Percentiles rank a stretch among this genome's conserved stretches.
phyloP scores from a whole-genome alignment of 768 basidiomycete genomes.

The Psilocybe tampanensis region DNA sequence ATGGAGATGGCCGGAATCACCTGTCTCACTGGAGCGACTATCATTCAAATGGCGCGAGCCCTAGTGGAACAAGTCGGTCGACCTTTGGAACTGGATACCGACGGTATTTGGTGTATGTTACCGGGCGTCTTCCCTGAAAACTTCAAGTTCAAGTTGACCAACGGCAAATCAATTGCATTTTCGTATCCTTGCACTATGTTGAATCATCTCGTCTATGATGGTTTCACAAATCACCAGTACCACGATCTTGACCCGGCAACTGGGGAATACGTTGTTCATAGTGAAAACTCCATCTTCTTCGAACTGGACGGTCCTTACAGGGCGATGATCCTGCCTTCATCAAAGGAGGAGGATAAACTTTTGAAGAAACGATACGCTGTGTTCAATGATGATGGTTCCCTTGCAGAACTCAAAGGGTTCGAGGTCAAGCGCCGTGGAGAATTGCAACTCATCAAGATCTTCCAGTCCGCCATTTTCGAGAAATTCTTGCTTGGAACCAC shows the following conservation, averaged over 20 bases:
- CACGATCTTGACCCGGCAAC: constrained; percentile 87
- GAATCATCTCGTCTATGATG: constrained; percentile 93
- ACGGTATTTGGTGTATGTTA: constrained; percentile 99
- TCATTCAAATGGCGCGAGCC: constrained; percentile 98
- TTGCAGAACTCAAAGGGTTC: constrained; percentile 99
- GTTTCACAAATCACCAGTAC: constrained; percentile 98
- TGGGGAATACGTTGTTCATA: constrained; percentile 83
- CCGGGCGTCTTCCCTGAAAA: constrained; percentile 98
- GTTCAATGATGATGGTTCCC: constrained; percentile 94
- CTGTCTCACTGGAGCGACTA: constrained; percentile 94
- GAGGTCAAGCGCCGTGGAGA: constrained; percentile 98
- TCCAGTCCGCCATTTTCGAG: constrained; percentile 98
- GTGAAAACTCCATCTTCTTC: constrained; percentile 99
- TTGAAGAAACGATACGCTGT: constrained; percentile 99
- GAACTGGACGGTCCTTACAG: constrained; percentile 98
- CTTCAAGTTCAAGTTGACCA: constrained; percentile 90
- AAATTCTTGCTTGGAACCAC: constrained; percentile 94
- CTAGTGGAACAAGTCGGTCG: constrained; percentile 97
- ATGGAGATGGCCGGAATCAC: constrained; percentile 99
- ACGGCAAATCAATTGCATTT: constrained; percentile 85
- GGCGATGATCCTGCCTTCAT: constrained; percentile 98
- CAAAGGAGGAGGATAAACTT: constrained; percentile 98
- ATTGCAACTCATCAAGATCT: constrained; percentile 98
- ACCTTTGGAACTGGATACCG: constrained; percentile 96
- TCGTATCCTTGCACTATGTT: constrained; percentile 99